Conservation (phyloP, 257 asterid species). For the Fraxinus anomala region DNA sequence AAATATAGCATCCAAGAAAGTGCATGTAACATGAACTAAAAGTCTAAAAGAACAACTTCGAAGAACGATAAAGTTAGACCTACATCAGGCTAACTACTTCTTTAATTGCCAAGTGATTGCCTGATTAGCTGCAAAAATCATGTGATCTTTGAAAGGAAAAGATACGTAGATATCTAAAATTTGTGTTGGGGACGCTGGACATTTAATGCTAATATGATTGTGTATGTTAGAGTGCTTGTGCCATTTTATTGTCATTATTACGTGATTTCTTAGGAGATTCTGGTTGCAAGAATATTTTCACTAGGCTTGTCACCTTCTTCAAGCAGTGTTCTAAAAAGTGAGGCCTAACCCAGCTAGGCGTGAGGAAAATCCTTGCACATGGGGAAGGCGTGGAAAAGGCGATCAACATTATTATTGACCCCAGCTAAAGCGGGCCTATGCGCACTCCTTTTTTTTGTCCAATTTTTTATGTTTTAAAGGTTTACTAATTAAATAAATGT, state of each 20-base stretch:
- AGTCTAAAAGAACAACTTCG: neutral
- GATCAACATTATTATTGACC: too few relatives aligned
- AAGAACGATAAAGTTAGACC: neutral
- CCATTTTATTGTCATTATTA: neutral
- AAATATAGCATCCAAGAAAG: neutral
- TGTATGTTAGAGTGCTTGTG: neutral
- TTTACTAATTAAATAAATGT: too few relatives aligned
- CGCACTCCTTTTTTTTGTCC: too few relatives aligned
- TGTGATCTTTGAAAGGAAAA: neutral
- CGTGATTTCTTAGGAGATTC: neutral
- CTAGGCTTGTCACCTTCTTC: slow-evolving; percentile 5
- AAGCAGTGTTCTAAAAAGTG: neutral
- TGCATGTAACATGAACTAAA: neutral
- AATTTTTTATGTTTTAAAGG: too few relatives aligned
- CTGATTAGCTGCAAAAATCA: neutral
- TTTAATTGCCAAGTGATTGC: neutral
- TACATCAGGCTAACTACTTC: neutral
- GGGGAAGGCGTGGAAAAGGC: too few relatives aligned
- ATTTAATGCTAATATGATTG: neutral
- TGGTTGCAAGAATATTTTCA: slow-evolving; percentile 12
- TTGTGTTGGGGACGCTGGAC: neutral
- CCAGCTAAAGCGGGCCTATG: too few relatives aligned
- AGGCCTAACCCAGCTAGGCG: too few relatives aligned
- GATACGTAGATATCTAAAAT: neutral
- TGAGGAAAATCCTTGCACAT: too few relatives aligned